Conservation (phyloP, 148 eudicot genomes). For the Rhododendron griersonianum region DNA sequence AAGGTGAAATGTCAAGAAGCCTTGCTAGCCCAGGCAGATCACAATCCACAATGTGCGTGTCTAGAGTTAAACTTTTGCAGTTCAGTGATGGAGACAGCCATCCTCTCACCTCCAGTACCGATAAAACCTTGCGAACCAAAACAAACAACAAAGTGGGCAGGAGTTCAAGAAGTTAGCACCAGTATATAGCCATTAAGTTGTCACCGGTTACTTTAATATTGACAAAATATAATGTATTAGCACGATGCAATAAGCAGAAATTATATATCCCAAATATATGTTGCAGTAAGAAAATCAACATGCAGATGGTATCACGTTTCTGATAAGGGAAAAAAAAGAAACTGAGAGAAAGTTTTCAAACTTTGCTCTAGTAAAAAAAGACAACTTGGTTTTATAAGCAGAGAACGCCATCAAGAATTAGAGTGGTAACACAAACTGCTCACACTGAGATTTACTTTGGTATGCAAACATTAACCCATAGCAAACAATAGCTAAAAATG, state of each 20-base stretch:
- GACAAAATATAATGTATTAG: neutral
- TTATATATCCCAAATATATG: too few relatives aligned
- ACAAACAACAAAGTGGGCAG: neutral
- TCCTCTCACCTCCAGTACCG: neutral
- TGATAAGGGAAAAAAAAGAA: too few relatives aligned
- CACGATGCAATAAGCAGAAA: neutral
- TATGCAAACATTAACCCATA: neutral
- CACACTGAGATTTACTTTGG: neutral
- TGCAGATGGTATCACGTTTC: too few relatives aligned
- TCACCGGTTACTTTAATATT: neutral
- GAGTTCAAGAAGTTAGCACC: neutral
- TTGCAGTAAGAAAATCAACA: neutral
- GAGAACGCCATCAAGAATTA: neutral
- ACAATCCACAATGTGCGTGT: neutral
- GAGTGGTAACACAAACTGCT: neutral
- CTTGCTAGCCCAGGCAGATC: neutral
- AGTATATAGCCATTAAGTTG: neutral
- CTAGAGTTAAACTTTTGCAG: neutral
- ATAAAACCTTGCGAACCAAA: neutral
- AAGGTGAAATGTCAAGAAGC: neutral
- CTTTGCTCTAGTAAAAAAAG: neutral
- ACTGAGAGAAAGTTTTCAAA: too few relatives aligned
- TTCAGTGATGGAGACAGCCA: neutral
- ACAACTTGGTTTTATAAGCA: neutral
- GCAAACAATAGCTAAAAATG: neutral